Evolutionary conservation across 2,329 filamentous ascomycete genomes (phyloP).

Genomic region (Trichoderma aggressivum): DNA sequence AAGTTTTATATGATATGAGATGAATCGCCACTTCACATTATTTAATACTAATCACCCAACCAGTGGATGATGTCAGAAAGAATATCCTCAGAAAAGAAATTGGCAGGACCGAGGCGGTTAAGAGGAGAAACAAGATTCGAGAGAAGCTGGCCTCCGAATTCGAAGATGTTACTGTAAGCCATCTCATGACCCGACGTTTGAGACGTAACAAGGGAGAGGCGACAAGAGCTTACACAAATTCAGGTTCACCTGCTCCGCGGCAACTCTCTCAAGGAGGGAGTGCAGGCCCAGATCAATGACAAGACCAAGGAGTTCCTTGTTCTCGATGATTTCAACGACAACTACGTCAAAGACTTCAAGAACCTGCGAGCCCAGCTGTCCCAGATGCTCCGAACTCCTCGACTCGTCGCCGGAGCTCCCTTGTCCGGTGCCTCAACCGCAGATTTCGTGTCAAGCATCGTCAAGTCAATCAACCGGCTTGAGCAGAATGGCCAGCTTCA

Average conservation of each 20-base stretch:
- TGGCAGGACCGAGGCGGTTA: conserved; percentile 10
- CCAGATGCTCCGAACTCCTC: conserved; percentile 2
- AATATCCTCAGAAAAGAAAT: conserved; percentile 13
- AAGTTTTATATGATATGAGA: neutral
- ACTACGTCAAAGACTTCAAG: conserved; percentile 14
- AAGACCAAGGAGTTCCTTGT: conserved; percentile 10
- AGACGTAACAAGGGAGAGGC: neutral
- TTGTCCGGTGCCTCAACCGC: conserved; percentile 1
- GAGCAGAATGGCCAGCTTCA: conserved; percentile 12
- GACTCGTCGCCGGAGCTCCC: conserved; percentile 9
- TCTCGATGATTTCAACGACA: conserved; percentile 13
- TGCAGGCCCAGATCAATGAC: conserved; percentile 10
- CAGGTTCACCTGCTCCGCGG: conserved; percentile 11
- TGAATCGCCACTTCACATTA: neutral
- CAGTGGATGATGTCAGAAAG: conserved; percentile 14
- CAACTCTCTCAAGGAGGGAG: conserved; percentile 13
- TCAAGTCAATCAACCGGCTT: conserved; percentile 14
- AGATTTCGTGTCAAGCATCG: conserved; percentile 12
- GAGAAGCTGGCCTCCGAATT: conserved; percentile 14
- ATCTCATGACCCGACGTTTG: neutral
- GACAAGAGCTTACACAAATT: neutral
- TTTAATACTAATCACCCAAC: neutral
- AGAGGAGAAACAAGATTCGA: conserved; percentile 16
- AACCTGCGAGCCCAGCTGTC: conserved; percentile 1
- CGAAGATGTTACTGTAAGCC: conserved; percentile 7